phyloP scores from a whole-genome alignment of 2,329 filamentous ascomycete species.

The Dactylonectria estremocensis region DNA sequence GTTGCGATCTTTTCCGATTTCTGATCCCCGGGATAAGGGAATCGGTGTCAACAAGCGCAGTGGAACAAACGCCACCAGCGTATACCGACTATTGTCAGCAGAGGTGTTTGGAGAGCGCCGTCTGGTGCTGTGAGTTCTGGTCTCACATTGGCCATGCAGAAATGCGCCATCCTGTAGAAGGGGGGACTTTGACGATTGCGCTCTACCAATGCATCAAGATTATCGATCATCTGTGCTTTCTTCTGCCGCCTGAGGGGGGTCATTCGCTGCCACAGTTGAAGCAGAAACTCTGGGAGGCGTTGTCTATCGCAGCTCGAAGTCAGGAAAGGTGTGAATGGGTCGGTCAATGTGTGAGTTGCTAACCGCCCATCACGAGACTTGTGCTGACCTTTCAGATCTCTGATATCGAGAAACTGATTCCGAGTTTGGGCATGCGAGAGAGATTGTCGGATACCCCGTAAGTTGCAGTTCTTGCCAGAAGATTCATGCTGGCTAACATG shows the following conservation, averaged over 20 bases:
- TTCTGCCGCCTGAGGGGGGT: conserved; percentile 27
- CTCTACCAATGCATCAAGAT: conserved; percentile 42
- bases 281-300: conserved; percentile 27
- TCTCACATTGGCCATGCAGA: conserved; percentile 31
- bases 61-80: conserved; percentile 27
- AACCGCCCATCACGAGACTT: rapidly evolving
- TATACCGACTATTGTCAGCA: conserved; percentile 42
- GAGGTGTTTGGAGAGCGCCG: conserved; percentile 24
- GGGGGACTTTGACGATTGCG: conserved; percentile 22
- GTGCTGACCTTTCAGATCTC: conserved; percentile 24
- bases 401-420: conserved; percentile 34
- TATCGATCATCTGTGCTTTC: conserved; percentile 28
- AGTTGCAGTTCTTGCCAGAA: background rate
- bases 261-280: conserved; percentile 26
- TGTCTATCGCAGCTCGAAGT: conserved; percentile 5
- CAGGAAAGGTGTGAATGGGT: conserved; percentile 23
- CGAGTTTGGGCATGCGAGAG: conserved; percentile 17
- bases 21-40: conserved; percentile 46
- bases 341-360: conserved; percentile 25
- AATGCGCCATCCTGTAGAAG: conserved; percentile 30
- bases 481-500: background rate
- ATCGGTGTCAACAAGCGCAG: conserved; percentile 31
- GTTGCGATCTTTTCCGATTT: conserved; percentile 48
- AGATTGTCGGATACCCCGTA: conserved; percentile 19
- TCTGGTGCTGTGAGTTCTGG: conserved; percentile 36